Base-by-base conservation (phyloP, 805 yeast genomes). In the Cyberlindnera maclurae region DNA sequence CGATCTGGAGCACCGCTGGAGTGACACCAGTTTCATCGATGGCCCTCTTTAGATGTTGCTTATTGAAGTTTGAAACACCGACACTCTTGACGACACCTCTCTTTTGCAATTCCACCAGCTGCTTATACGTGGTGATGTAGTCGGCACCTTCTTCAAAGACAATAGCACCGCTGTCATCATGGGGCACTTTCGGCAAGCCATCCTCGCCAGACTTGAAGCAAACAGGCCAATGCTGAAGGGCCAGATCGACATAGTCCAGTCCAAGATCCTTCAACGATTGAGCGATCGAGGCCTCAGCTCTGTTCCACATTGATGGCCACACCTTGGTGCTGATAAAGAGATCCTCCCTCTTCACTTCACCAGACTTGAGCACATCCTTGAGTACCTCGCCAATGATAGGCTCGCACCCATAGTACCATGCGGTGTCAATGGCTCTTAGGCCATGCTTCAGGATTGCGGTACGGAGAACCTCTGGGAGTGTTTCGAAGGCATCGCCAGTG, bases 211-310 rank as follows among this genome's bases (percentile, higher is more conserved):
- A 31, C 65, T 42, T 41, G 28, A 78, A 81, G 16, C 95, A 81
- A 12, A 83, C 70, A 45, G 96, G 96, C 78, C 86, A 87, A 60
- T 86, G 95, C 52, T 84, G 74, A 47, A 87, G 69, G 51, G 76
- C 73, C 46, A 86, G 64, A 55, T 86, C 95, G 34, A 83, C 79
- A 53, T 86, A 85, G 34, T 82, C 94, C 38, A 83, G 52, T 0
- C 77, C 77, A 44, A 85, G 65, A 43, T 73, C 73, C 44, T 66
- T 50, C 50, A 86, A 65, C 3, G 89, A 79, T 30, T 61, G 63
- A 17, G 75, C 68, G 33, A 85, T 60, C 1, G 82, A 80, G 28
- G 56, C 62, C 36, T 62, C 75, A 6, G 75, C 79, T 15, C 59
- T 56, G 44, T 66, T 56, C 63, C 76, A 78, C 41, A 68, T 59